Evolutionary conservation across 179 eudicot genomes (phyloP).

Genomic region (Spinacia oleracea): DNA sequence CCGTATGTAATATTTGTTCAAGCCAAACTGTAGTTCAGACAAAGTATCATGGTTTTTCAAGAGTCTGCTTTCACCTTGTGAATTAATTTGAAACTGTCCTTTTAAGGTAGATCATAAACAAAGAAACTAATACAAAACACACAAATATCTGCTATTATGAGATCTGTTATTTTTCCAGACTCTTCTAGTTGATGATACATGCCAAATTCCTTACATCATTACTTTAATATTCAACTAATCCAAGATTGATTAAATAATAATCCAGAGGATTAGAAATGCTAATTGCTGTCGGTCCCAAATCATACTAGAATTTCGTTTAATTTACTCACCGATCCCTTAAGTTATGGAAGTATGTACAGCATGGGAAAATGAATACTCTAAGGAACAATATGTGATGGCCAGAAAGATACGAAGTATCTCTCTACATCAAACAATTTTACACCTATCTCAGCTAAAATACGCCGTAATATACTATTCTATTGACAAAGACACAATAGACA

Average conservation of each 20-base stretch:
- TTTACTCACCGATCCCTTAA: conserved; percentile 5
- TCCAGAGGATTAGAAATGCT: background rate
- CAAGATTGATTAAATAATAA: background rate
- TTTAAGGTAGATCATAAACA: background rate
- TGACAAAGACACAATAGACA: background rate
- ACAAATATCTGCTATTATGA: background rate
- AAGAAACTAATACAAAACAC: background rate
- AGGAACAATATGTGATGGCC: background rate
- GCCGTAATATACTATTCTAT: background rate
- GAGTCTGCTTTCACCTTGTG: conserved; percentile 1
- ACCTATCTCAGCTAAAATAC: background rate
- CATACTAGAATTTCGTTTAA: background rate
- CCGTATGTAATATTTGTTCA: too few species aligned
- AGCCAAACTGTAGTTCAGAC: conserved; percentile 1
- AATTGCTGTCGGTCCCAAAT: background rate
- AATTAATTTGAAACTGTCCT: background rate
- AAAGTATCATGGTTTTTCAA: conserved; percentile 1
- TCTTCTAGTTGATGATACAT: background rate
- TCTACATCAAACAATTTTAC: background rate
- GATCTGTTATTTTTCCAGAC: background rate
- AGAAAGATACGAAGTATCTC: background rate
- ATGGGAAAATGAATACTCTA: conserved; percentile 1
- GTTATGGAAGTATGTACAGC: conserved; percentile 7
- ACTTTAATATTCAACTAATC: background rate
- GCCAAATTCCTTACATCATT: background rate